phyloP scores from a whole-genome alignment of 2,329 filamentous ascomycete genomes.

The Juglanconis oblonga region DNA sequence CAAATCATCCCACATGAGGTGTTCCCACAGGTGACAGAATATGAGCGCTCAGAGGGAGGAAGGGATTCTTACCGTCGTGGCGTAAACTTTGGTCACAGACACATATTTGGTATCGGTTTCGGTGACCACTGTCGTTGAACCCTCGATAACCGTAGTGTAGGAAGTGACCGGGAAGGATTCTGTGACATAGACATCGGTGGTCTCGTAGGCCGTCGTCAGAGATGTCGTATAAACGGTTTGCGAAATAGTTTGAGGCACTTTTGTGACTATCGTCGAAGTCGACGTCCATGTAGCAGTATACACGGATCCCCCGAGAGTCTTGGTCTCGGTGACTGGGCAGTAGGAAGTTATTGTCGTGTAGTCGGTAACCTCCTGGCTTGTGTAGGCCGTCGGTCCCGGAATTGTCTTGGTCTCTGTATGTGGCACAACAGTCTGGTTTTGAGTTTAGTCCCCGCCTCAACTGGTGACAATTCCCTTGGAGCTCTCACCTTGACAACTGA shows the following conservation, averaged over 20 bases:
- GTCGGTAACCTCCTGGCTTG: slow-evolving; percentile 35
- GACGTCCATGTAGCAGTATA: slow-evolving; percentile 39
- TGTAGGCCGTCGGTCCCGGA: slow-evolving; percentile 32
- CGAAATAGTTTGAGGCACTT: slow-evolving; percentile 13
- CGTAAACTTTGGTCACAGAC: slow-evolving; percentile 31
- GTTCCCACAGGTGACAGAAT: too few species aligned
- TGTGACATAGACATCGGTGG: slow-evolving; percentile 35
- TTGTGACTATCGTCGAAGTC: slow-evolving; percentile 24
- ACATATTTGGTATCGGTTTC: slow-evolving; percentile 41
- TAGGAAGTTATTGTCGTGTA: slow-evolving; percentile 43
- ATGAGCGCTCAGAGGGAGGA: too few species aligned
- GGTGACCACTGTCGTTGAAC: slow-evolving; percentile 39
- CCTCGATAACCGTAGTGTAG: slow-evolving; percentile 41
- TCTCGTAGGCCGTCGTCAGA: slow-evolving; percentile 31
- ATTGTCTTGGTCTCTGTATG: slow-evolving; percentile 29
- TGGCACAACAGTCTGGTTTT: slow-evolving; percentile 26
- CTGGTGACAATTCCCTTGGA: neutral
- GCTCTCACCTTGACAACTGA: slow-evolving; percentile 34
- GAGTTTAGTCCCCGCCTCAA: slow-evolving; percentile 17
- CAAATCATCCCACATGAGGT: too few species aligned
- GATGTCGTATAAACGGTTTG: slow-evolving; percentile 31
- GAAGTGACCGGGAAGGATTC: slow-evolving; percentile 37
- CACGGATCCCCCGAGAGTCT: slow-evolving; percentile 39
- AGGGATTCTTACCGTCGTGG: neutral
- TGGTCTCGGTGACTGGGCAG: slow-evolving; percentile 43